Percentiles rank a stretch among this genome's conserved stretches.
These are phyloP conservation scores for Purpureocillium takamizusanense DNA, from an alignment of 2,329 filamentous ascomycete species.

Conservation along the genomic window DNA sequence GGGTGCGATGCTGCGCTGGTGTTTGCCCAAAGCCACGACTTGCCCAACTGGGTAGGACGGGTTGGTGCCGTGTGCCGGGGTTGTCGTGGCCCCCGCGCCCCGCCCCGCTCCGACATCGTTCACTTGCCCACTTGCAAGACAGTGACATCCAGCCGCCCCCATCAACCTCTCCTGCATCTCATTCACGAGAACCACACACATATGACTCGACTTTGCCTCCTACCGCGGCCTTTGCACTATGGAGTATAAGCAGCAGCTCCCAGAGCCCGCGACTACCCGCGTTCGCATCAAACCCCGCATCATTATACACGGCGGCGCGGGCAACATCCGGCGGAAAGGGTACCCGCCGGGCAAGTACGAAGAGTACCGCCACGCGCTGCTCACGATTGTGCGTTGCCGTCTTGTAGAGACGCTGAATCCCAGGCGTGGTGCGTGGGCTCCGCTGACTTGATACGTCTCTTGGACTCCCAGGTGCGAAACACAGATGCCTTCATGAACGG, in stretches of 20 bases:
- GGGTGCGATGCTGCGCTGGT: too few species aligned
- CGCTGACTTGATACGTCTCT: background rate
- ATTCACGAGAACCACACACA: too few species aligned
- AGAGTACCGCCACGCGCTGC: constrained; percentile 50
- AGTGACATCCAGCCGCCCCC: too few species aligned
- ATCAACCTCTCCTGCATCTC: too few species aligned
- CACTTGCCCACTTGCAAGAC: too few species aligned
- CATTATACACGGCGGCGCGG: constrained; percentile 66
- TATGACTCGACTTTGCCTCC: too few species aligned
- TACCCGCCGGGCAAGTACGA: constrained; percentile 49
- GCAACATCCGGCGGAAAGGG: constrained; percentile 53
- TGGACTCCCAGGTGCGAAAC: constrained; percentile 29
- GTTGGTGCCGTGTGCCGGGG: too few species aligned
- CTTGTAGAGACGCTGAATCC: too few species aligned
- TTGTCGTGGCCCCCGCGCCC: background rate
- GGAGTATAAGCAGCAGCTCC: constrained; percentile 26
- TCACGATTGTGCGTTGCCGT: constrained; percentile 42
- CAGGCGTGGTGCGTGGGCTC: too few species aligned
- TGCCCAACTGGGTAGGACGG: background rate
- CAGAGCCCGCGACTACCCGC: background rate
- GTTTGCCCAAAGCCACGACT: too few species aligned
- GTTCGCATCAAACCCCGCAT: constrained; percentile 41
- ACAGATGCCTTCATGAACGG: constrained; percentile 38
- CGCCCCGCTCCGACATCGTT: background rate
- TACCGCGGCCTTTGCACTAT: constrained; percentile 20